A percentile compares a stretch with the other conserved stretches of the same genome.
phyloP scores from a whole-genome alignment of 164 flowering plant species.

The Akebia trifoliata region DNA sequence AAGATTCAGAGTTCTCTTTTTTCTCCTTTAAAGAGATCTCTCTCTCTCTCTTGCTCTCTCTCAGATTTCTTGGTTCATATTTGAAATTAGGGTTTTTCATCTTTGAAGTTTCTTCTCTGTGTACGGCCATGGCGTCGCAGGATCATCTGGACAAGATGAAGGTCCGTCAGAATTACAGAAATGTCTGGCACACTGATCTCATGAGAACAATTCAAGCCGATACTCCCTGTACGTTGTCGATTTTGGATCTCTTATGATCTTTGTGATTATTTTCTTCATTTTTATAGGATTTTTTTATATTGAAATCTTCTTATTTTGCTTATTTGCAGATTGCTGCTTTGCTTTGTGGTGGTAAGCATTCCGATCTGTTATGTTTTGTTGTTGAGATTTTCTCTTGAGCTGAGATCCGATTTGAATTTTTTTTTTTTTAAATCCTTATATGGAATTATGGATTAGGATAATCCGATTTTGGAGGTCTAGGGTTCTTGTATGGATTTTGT shows the following conservation, averaged over 20 bases:
- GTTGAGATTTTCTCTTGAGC: conserved; percentile 16
- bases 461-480: conserved; percentile 4
- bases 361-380: conserved; percentile 15
- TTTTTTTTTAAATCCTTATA: too few species aligned
- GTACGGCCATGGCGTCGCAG: conserved; percentile 45
- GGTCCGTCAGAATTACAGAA: conserved; percentile 65
- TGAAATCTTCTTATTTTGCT: neutral
- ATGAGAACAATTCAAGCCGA: conserved; percentile 58
- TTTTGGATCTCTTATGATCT: conserved; percentile 1
- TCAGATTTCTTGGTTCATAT: neutral
- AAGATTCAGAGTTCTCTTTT: neutral
- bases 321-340: conserved; percentile 44
- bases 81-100: neutral
- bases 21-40: neutral
- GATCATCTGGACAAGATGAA: conserved; percentile 60
- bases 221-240: conserved; percentile 46
- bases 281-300: neutral
- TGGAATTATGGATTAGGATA: neutral
- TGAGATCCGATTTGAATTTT: conserved; percentile 9
- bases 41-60: neutral
- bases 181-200: conserved; percentile 90
- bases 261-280: neutral
- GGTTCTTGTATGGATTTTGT: neutral
- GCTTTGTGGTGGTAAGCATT: conserved; percentile 36
- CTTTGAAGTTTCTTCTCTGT: neutral